Percentiles rank a stretch among this genome's conserved stretches.
Conservation (phyloP, 2,329 filamentous ascomycete species). For the Aspergillus brasiliensis region DNA sequence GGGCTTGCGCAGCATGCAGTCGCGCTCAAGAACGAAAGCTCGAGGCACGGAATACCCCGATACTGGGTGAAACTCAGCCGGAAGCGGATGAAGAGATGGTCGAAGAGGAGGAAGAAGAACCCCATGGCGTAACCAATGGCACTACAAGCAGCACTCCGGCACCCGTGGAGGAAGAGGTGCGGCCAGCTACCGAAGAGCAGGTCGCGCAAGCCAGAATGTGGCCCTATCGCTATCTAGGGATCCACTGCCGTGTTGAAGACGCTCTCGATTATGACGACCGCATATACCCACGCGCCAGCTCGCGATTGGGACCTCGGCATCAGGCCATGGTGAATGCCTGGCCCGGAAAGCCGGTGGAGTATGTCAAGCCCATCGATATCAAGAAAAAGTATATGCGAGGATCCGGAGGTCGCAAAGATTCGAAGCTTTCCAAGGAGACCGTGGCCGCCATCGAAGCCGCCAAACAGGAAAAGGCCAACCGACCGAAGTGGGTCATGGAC, state of each 20-base stretch:
- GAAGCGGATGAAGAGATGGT: slow-evolving; percentile 66
- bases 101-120: slow-evolving; percentile 77
- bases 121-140: slow-evolving; percentile 52
- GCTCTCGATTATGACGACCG: slow-evolving; percentile 95
- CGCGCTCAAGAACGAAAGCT: slow-evolving; percentile 91
- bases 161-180: slow-evolving; percentile 55
- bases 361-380: slow-evolving; percentile 83
- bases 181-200: slow-evolving; percentile 76
- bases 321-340: slow-evolving; percentile 84
- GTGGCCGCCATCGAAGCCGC: slow-evolving; percentile 79
- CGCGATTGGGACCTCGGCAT: slow-evolving; percentile 84
- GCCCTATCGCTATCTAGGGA: slow-evolving; percentile 93
- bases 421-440: slow-evolving; percentile 77
- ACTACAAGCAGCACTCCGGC: slow-evolving; percentile 68
- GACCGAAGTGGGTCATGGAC: slow-evolving; percentile 92
- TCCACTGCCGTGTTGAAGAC: slow-evolving; percentile 94
- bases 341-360: slow-evolving; percentile 84
- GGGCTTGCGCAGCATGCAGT: slow-evolving; percentile 95
- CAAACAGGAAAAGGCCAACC: slow-evolving; percentile 73
- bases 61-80: slow-evolving; percentile 57
- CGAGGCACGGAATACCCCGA: slow-evolving; percentile 84
- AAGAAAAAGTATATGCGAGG: slow-evolving; percentile 73
- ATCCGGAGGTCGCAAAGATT: slow-evolving; percentile 69
- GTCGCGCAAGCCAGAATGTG: slow-evolving; percentile 91
- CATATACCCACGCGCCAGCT: slow-evolving; percentile 94